Evolutionary conservation across 768 basidiomycete genomes (phyloP).

Genomic region (Leucocoprinus leucothites): DNA sequence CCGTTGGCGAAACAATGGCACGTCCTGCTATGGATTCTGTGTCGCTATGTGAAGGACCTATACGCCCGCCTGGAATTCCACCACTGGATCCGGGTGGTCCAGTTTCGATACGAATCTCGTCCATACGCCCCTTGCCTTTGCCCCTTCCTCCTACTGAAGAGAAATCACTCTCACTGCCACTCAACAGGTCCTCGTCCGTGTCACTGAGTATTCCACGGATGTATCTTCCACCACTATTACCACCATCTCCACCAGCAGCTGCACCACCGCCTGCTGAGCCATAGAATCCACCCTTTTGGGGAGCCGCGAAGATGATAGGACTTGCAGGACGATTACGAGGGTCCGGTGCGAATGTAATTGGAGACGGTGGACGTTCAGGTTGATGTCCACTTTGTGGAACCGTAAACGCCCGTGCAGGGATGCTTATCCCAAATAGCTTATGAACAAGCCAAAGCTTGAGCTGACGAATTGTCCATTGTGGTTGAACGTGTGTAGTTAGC

Average conservation of each 20-base stretch:
- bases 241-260: neutral
- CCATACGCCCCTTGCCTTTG: constrained; percentile 1
- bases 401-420: constrained; percentile 24
- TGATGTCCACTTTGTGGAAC: constrained; percentile 10
- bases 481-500: constrained; percentile 67
- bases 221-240: neutral
- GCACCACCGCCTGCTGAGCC: constrained; percentile 7
- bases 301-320: constrained; percentile 40
- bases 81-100: neutral
- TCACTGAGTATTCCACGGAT: neutral
- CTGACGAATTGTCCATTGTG: constrained; percentile 56
- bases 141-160: neutral
- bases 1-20: neutral
- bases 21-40: neutral
- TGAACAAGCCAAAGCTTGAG: constrained; percentile 62
- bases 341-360: constrained; percentile 65
- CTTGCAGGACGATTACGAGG: constrained; percentile 36
- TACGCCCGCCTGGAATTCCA: neutral
- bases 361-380: constrained; percentile 49
- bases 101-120: neutral
- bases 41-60: constrained; percentile 6
- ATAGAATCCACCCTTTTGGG: constrained; percentile 9
- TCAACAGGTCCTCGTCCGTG: constrained; percentile 14
- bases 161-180: neutral
- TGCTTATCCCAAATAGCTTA: constrained; percentile 43